Conservation (phyloP, 148 eudicot species). For the Rheum nobile region DNA sequence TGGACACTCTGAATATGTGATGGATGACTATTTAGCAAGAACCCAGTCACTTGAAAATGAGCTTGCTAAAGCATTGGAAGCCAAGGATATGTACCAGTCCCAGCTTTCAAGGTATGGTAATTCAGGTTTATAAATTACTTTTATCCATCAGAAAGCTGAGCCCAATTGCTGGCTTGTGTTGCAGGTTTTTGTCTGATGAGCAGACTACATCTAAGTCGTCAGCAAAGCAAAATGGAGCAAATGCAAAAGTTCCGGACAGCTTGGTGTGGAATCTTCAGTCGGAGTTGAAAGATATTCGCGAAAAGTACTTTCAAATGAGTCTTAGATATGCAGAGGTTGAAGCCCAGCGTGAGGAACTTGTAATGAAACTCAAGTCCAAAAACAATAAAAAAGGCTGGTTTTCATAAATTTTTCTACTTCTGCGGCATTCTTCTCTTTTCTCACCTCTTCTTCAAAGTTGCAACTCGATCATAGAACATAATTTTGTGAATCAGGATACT, state of each 20-base stretch:
- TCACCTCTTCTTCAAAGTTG: not conserved
- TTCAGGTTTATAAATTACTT: too few relatives aligned
- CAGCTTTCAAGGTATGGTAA: slow-evolving; percentile 46
- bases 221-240: slow-evolving; percentile 21
- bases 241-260: slow-evolving; percentile 29
- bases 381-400: slow-evolving; percentile 56
- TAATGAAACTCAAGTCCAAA: slow-evolving; percentile 62
- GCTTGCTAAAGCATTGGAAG: slow-evolving; percentile 61
- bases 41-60: slow-evolving; percentile 49
- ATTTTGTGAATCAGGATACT: not conserved
- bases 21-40: slow-evolving; percentile 25
- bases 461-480: too few relatives aligned
- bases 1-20: slow-evolving; percentile 14
- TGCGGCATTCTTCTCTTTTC: not conserved
- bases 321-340: slow-evolving; percentile 88
- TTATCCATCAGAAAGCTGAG: not conserved
- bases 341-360: slow-evolving; percentile 83
- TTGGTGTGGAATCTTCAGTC: slow-evolving; percentile 28
- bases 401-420: slow-evolving; percentile 16
- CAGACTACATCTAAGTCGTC: slow-evolving; percentile 14
- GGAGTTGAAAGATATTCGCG: slow-evolving; percentile 72
- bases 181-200: slow-evolving; percentile 38
- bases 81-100: slow-evolving; percentile 39
- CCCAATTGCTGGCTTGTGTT: not conserved
- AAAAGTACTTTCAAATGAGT: slow-evolving; percentile 73